phyloP scores from a whole-genome alignment of 2,329 filamentous ascomycete genomes.

The Thielaviopsis ethacetica region DNA sequence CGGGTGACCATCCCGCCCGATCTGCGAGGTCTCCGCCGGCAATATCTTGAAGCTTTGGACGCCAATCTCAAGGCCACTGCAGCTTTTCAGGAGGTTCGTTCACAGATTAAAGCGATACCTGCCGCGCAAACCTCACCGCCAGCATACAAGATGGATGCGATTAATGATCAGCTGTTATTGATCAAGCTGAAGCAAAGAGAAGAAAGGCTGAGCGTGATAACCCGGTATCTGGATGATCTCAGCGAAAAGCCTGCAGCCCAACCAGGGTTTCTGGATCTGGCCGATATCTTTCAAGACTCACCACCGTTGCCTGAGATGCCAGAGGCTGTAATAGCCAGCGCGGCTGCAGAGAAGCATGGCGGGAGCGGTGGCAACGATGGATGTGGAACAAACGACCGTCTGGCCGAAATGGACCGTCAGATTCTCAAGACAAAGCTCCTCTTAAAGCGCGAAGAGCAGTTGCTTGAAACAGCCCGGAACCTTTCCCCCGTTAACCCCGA shows the following conservation, averaged over 20 bases:
- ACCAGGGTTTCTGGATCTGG: slow-evolving; percentile 32
- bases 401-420: slow-evolving; percentile 32
- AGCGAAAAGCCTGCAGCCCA: slow-evolving; percentile 34
- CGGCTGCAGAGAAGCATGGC: slow-evolving; percentile 26
- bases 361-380: slow-evolving; percentile 26
- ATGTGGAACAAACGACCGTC: slow-evolving; percentile 21
- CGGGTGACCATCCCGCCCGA: slow-evolving; percentile 17
- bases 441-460: slow-evolving; percentile 38
- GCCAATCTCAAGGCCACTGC: slow-evolving; percentile 34
- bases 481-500: slow-evolving; percentile 19
- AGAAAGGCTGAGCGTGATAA: slow-evolving; percentile 31
- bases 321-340: slow-evolving; percentile 31
- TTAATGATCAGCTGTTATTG: slow-evolving; percentile 35
- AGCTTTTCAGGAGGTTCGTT: slow-evolving; percentile 26
- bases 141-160: neutral
- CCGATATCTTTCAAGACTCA: slow-evolving; percentile 29
- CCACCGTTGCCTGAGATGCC: slow-evolving; percentile 33
- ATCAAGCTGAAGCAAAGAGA: slow-evolving; percentile 36
- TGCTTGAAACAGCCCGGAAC: slow-evolving; percentile 31
- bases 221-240: slow-evolving; percentile 34
- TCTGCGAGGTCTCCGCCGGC: slow-evolving; percentile 31
- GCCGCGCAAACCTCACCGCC: neutral
- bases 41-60: slow-evolving; percentile 38
- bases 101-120: neutral
- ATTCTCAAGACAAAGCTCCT: slow-evolving; percentile 41